phyloP scores from a whole-genome alignment of 179 eudicot genomes.

The Silene coronaria region DNA sequence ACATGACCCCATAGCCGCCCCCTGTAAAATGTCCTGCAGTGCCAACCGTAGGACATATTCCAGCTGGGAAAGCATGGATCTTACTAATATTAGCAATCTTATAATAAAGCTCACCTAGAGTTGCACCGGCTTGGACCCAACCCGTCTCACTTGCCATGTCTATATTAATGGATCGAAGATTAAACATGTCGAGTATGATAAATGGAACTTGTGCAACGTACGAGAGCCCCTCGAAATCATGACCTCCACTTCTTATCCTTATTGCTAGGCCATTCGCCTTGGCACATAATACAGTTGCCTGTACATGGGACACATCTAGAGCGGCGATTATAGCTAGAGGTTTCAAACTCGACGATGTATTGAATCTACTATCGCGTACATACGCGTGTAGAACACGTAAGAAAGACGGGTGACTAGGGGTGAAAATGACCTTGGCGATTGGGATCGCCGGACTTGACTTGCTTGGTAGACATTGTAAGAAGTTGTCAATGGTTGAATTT shows the following conservation, averaged over 20 bases:
- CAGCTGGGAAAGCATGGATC: constrained; percentile 1
- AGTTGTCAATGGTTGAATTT: constrained; percentile 15
- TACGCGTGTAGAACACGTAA: constrained; percentile 15
- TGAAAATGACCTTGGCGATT: neutral
- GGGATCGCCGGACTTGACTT: neutral
- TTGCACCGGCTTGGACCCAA: constrained; percentile 12
- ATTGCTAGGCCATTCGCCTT: constrained; percentile 9
- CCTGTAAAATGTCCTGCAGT: neutral
- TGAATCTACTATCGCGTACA: constrained; percentile 27
- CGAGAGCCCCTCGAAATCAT: constrained; percentile 23
- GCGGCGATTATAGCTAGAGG: constrained; percentile 32
- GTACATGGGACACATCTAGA: constrained; percentile 18
- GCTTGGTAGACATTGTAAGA: neutral
- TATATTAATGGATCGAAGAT: constrained; percentile 12
- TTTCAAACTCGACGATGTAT: constrained; percentile 25
- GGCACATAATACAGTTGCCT: constrained; percentile 17
- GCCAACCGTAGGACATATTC: neutral
- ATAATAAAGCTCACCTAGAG: constrained; percentile 6
- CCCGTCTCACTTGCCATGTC: neutral
- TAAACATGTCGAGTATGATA: constrained; percentile 21
- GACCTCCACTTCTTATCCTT: constrained; percentile 23
- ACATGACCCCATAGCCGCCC: constrained; percentile 1
- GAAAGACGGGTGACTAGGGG: constrained; percentile 12
- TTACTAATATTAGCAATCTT: neutral
- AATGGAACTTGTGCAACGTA: constrained; percentile 6